Evolutionary conservation across 805 yeast species (phyloP), one percentile per base, ranked within the genome.

Genomic region (Candida suzukii): DNA sequence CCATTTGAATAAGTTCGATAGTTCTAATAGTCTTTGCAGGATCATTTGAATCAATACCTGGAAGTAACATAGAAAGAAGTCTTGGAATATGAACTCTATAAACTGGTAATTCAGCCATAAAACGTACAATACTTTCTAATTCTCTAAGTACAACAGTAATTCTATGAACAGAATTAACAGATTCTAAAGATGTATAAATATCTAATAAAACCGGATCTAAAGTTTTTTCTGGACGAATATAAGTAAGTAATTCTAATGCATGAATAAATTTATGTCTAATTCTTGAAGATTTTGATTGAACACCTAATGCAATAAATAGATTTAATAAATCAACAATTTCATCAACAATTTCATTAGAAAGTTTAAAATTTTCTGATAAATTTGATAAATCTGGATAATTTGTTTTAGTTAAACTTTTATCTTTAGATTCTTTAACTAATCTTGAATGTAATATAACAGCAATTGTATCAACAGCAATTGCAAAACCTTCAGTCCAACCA

Each of bases 41-140:
- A 59, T 93, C 99, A 56, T 90, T 93, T 0, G 90, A 76, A 56
- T 93, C 98, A 24, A 93, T 78, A 25, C 93, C 96, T 0, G 88
- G 85, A 8, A 88, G 58, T 2, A 81, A 65, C 58, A 87, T 69
- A 22, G 80, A 74, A 31, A 90, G 57, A 14, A 93, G 66, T 41
- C 95, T 75, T 0, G 95, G 77, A 12, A 88, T 64, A 53, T 93
- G 99, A 12, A 86, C 78, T 35, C 96, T 67, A 54, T 74, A 87
- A 2, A 78, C 60, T 1, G 82, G 82, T 2, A 75, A 68, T 7
- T 64, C 56, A 0, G 83, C 80, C 70, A 93, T 76, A 45, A 73
- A 80, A 41, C 95, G 70, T 1, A 83, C 73, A 19, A 86, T 60
- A 20, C 76, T 78, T 3, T 80, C 76, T 37, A 88, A 67, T 30